Evolutionary conservation across 2,329 filamentous ascomycete species (phyloP).

Genomic region (Teratosphaeria gauchensis): DNA sequence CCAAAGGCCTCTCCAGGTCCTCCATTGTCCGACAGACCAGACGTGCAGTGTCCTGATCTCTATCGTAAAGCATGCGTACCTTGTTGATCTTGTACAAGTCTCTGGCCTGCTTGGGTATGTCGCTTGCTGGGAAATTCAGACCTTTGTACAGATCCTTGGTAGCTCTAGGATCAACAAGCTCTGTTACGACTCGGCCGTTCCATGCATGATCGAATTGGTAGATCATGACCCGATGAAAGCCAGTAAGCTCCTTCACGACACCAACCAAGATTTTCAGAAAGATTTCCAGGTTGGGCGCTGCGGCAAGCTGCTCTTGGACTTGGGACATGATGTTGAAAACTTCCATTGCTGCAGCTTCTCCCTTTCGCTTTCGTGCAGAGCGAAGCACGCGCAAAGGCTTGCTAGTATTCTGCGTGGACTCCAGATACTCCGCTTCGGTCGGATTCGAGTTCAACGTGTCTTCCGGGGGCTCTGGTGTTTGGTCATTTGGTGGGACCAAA

Average conservation of each 20-base stretch:
- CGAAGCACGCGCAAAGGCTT: conserved; percentile 68
- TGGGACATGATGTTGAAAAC: conserved; percentile 89
- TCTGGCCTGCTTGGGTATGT: conserved; percentile 75
- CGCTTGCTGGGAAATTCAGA: conserved; percentile 77
- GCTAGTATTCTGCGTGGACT: conserved; percentile 66
- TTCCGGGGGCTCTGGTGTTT: conserved; percentile 53
- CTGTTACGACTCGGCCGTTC: conserved; percentile 80
- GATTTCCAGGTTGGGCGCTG: conserved; percentile 57
- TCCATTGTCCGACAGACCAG: conserved; percentile 68
- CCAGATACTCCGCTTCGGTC: conserved; percentile 61
- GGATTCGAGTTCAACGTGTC: conserved; percentile 67
- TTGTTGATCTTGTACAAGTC: conserved; percentile 89
- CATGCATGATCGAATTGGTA: conserved; percentile 79
- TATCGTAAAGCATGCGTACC: conserved; percentile 76
- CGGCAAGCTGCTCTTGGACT: conserved; percentile 75
- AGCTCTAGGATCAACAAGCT: conserved; percentile 69
- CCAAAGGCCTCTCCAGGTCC: conserved; percentile 64
- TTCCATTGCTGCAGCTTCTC: conserved; percentile 76
- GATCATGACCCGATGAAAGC: conserved; percentile 86
- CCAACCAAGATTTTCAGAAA: conserved; percentile 77
- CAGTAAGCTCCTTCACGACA: conserved; percentile 79
- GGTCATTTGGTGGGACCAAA: conserved; percentile 50
- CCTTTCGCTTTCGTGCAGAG: conserved; percentile 63
- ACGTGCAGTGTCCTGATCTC: conserved; percentile 68
- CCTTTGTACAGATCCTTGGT: conserved; percentile 81